A percentile compares a stretch with the other conserved stretches of the same genome.
Evolutionary conservation across 1,284 basidiomycete genomes (phyloP).

Genomic region (Trametes hirsuta): DNA sequence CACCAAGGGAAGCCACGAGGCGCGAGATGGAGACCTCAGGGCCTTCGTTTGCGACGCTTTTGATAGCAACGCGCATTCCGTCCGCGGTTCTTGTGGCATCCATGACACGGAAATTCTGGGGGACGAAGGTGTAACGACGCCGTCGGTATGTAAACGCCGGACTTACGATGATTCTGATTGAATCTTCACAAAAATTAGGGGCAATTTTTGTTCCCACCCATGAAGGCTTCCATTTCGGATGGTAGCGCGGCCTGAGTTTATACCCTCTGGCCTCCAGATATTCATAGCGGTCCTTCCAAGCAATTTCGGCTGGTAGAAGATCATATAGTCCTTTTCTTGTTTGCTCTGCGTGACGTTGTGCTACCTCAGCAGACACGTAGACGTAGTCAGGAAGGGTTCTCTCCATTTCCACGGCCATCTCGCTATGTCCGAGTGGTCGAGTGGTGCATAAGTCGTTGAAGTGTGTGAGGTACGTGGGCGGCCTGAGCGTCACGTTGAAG

Average conservation of each 20-base stretch:
- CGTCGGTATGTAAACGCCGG: too few relatives aligned
- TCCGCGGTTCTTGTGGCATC: constrained; percentile 28
- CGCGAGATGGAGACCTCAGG: constrained; percentile 18
- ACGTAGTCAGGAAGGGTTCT: background rate
- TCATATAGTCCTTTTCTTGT: background rate
- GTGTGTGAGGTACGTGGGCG: too few relatives aligned
- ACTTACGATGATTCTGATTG: constrained; percentile 3
- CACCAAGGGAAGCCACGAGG: constrained; percentile 3
- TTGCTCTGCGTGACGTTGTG: background rate
- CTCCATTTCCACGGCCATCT: background rate
- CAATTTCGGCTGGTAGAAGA: background rate
- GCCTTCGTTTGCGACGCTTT: constrained; percentile 7
- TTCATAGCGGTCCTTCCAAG: background rate
- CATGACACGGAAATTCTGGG: constrained; percentile 18
- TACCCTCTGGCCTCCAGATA: background rate
- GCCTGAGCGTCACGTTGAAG: too few relatives aligned
- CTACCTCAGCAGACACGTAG: background rate
- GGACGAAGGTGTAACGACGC: background rate
- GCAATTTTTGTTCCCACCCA: constrained; percentile 10
- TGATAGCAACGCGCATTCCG: constrained; percentile 26
- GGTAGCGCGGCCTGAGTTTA: constrained; percentile 2
- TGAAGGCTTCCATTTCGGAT: constrained; percentile 9
- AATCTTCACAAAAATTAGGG: constrained; percentile 14
- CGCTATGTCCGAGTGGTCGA: background rate
- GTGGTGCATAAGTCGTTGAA: too few relatives aligned